These are phyloP conservation scores for Rhodotorula sp. DNA, from an alignment of 1,284 basidiomycete species.

Conservation along the genomic window DNA sequence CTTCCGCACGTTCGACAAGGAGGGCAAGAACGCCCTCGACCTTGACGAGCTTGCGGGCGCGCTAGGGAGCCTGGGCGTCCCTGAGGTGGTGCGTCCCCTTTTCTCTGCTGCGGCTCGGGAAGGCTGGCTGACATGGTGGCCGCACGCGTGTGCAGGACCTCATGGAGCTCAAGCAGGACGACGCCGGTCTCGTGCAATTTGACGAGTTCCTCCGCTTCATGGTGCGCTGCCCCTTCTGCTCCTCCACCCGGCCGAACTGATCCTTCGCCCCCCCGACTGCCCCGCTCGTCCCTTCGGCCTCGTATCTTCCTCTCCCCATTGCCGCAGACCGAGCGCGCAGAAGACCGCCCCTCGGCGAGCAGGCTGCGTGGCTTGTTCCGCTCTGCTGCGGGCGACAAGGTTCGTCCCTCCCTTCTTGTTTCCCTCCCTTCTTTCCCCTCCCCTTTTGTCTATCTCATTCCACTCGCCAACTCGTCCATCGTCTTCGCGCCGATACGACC, in stretches of 20 bases:
- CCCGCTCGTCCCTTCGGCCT: neutral
- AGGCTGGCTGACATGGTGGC: constrained; percentile 62
- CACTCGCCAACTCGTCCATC: too few species aligned
- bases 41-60: constrained; percentile 87
- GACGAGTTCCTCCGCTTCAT: constrained; percentile 94
- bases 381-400: constrained; percentile 87
- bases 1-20: constrained; percentile 95
- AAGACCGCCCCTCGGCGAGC: constrained; percentile 90
- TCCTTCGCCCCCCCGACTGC: neutral
- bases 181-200: constrained; percentile 83
- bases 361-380: constrained; percentile 93
- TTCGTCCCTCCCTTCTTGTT: constrained; percentile 49
- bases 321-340: constrained; percentile 84
- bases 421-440: neutral
- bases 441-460: neutral
- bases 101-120: neutral
- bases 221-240: constrained; percentile 57
- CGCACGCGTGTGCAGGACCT: constrained; percentile 59
- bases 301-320: neutral
- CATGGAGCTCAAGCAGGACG: constrained; percentile 73
- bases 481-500: too few species aligned
- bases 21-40: constrained; percentile 83
- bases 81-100: constrained; percentile 28
- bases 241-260: neutral
- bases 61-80: constrained; percentile 88